A percentile compares a stretch with the other conserved stretches of the same genome.
Evolutionary conservation across 768 basidiomycete genomes (phyloP).

Genomic region (Tephrocybe rancida): DNA sequence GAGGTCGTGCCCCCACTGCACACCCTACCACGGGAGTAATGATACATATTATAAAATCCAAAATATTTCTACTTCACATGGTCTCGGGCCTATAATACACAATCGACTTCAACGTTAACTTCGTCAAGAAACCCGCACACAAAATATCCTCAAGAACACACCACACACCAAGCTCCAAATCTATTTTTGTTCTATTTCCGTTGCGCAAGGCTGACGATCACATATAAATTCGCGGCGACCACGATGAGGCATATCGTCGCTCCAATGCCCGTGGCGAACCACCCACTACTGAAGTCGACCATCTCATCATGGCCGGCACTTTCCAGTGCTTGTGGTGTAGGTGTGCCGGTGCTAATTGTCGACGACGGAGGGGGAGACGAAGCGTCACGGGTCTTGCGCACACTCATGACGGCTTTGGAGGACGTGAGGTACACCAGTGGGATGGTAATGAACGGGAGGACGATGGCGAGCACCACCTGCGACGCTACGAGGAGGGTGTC

Average conservation of each 20-base stretch:
- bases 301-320: conserved; percentile 32
- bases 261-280: conserved; percentile 50
- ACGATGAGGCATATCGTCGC: conserved; percentile 66
- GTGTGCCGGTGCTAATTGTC: conserved; percentile 9
- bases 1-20: too few species aligned
- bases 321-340: conserved; percentile 22
- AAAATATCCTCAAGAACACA: neutral
- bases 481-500: conserved; percentile 80
- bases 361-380: conserved; percentile 41
- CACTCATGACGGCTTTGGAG: conserved; percentile 70
- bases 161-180: neutral
- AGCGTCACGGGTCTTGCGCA: conserved; percentile 42
- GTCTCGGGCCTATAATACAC: too few species aligned
- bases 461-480: conserved; percentile 83
- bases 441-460: conserved; percentile 84
- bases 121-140: neutral
- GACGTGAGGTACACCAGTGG: conserved; percentile 81
- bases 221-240: conserved; percentile 75
- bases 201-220: conserved; percentile 56
- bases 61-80: too few species aligned
- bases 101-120: too few species aligned
- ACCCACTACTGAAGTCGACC: conserved; percentile 68
- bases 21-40: too few species aligned
- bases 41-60: too few species aligned
- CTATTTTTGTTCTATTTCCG: neutral